Evolutionary conservation across 306 rosid species (phyloP).

Genomic region (Ammopiptanthus mongolicus): DNA sequence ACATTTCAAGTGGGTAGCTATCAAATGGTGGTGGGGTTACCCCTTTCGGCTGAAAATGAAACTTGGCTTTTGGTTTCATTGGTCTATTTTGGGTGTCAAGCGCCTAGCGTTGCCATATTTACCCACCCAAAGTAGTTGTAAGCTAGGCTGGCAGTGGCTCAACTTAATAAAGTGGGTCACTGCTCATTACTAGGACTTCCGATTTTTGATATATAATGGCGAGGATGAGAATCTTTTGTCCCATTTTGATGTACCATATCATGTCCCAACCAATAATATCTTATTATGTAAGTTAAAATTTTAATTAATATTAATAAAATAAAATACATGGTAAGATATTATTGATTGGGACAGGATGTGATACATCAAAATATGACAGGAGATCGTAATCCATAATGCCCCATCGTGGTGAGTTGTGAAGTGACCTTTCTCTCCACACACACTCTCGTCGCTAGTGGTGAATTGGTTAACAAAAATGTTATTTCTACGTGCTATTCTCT

Average conservation of each 20-base stretch:
- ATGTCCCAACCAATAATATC: no score
- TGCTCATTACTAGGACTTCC: conserved; percentile 30
- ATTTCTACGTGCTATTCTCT: no score
- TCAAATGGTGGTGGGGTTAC: conserved; percentile 42
- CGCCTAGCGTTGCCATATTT: conserved; percentile 21
- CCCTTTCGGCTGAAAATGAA: conserved; percentile 42
- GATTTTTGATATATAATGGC: conserved; percentile 22
- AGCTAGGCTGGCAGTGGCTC: conserved; percentile 65
- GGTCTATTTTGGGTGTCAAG: conserved; percentile 27
- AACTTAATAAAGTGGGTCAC: conserved; percentile 32
- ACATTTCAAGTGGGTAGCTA: conserved; percentile 44
- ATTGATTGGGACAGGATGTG: no score
- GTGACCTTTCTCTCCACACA: background rate
- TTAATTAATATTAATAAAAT: no score
- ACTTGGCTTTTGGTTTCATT: conserved; percentile 40
- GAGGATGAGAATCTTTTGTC: no score
- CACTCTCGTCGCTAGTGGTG: conserved; percentile 1
- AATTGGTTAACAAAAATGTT: background rate
- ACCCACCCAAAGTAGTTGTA: conserved; percentile 37
- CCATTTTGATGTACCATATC: no score
- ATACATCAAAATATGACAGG: no score
- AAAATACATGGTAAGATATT: no score
- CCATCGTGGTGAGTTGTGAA: background rate
- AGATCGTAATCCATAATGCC: no score
- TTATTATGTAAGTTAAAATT: no score